Percentiles rank a stretch among this genome's conserved stretches.
Evolutionary conservation across 176 grass and related monocot genomes (phyloP).

Genomic region (Ensete glaucum): DNA sequence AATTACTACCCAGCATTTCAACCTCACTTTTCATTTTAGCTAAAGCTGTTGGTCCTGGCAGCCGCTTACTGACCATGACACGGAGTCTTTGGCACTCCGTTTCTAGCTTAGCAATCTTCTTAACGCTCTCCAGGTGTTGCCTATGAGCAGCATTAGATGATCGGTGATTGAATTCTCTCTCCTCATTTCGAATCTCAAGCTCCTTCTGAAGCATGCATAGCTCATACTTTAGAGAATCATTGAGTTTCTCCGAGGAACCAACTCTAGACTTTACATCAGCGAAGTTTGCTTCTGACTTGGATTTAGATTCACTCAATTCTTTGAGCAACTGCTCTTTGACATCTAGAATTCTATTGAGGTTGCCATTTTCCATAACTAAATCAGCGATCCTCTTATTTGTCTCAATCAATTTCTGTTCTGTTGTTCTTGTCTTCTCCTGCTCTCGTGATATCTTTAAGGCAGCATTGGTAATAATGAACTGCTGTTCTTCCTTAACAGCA

Average conservation of each 20-base stretch:
- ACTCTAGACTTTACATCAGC: conserved; percentile 35
- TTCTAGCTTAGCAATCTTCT: conserved; percentile 50
- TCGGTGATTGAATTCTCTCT: conserved; percentile 65
- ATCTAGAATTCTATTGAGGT: conserved; percentile 31
- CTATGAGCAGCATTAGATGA: conserved; percentile 56
- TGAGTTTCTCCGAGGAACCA: conserved; percentile 46
- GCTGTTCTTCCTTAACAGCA: conserved; percentile 48
- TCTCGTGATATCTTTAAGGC: conserved; percentile 46
- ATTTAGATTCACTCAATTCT: conserved; percentile 36
- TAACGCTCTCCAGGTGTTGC: conserved; percentile 51
- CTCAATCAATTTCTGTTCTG: conserved; percentile 41
- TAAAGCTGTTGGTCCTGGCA: conserved; percentile 65
- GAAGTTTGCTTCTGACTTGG: conserved; percentile 29
- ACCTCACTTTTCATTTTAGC: conserved; percentile 79
- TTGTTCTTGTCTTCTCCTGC: conserved; percentile 31
- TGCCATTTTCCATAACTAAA: conserved; percentile 41
- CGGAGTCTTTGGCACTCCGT: conserved; percentile 73
- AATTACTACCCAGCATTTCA: conserved; percentile 27
- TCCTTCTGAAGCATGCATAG: conserved; percentile 76
- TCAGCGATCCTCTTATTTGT: conserved; percentile 44
- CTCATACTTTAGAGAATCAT: conserved; percentile 55
- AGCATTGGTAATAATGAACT: conserved; percentile 45
- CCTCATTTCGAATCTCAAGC: conserved; percentile 66
- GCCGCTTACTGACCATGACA: conserved; percentile 63
- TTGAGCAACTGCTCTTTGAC: conserved; percentile 48